These are phyloP conservation scores for Drechslerella stenobrocha DNA, from an alignment of 2,329 filamentous ascomycete genomes.

Conservation along the genomic window DNA sequence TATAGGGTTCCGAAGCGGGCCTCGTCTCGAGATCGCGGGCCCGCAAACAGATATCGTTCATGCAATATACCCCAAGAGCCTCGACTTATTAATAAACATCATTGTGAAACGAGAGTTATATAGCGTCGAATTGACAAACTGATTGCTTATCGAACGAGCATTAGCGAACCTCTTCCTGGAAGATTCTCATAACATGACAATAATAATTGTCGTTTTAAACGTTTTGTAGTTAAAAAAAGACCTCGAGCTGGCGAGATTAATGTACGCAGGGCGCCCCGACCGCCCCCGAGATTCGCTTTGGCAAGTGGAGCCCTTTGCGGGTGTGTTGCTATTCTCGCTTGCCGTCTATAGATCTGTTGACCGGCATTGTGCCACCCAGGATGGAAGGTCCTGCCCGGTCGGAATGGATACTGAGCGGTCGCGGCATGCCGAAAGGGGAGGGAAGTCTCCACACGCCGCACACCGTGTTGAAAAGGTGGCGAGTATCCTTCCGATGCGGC, in stretches of 20 bases:
- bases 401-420: constrained; percentile 22
- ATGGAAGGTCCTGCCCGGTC: constrained; percentile 29
- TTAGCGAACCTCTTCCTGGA: constrained; percentile 1
- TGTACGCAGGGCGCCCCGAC: neutral
- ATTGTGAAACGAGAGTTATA: neutral
- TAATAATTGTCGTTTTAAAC: constrained; percentile 2
- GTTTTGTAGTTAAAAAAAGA: constrained; percentile 5
- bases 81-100: neutral
- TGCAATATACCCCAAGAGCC: neutral
- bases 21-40: constrained; percentile 3
- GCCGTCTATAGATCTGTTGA: constrained; percentile 10
- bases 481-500: neutral
- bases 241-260: constrained; percentile 1
- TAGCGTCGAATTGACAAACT: neutral
- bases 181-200: neutral
- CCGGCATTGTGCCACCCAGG: constrained; percentile 13
- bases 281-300: constrained; percentile 1
- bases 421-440: constrained; percentile 31
- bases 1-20: neutral
- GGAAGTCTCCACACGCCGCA: constrained; percentile 5
- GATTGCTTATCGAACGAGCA: constrained; percentile 6
- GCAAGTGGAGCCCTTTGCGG: constrained; percentile 24
- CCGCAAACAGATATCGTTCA: neutral
- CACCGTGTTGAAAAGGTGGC: neutral
- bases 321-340: constrained; percentile 30